Conservation (phyloP, 495 filamentous ascomycete genomes). For the Aspergillus homomorphus region DNA sequence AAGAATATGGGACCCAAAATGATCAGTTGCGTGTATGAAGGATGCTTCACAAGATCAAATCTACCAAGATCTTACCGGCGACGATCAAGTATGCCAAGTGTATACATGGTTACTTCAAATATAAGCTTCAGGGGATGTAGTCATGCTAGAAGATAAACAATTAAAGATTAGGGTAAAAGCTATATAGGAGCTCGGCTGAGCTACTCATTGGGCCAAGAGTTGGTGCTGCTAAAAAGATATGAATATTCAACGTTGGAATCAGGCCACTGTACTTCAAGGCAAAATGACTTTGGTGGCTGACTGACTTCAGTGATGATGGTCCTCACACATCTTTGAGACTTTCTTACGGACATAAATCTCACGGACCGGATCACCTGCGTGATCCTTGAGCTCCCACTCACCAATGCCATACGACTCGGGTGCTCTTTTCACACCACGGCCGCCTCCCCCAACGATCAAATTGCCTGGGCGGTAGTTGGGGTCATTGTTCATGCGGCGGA, state of each 20-base stretch:
- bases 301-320: constrained; percentile 2
- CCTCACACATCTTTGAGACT: constrained; percentile 24
- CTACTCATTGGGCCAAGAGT: background rate
- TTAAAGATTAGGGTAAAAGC: background rate
- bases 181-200: background rate
- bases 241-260: background rate
- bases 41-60: too few relatives aligned
- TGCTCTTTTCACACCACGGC: constrained; percentile 62
- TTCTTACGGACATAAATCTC: constrained; percentile 56
- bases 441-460: constrained; percentile 77
- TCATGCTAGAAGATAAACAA: background rate
- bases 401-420: constrained; percentile 63
- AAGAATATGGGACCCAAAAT: too few relatives aligned
- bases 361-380: constrained; percentile 63
- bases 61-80: too few relatives aligned
- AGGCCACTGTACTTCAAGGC: background rate
- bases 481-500: constrained; percentile 67
- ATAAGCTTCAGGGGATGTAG: background rate
- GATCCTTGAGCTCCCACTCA: constrained; percentile 64
- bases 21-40: too few relatives aligned
- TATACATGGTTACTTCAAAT: too few relatives aligned
- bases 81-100: too few relatives aligned
- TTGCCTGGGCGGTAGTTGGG: constrained; percentile 73
- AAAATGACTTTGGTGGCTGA: background rate
- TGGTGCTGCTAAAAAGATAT: background rate